phyloP scores from a whole-genome alignment of 2,329 filamentous ascomycete species.

The Ceratocystis cubensis region DNA sequence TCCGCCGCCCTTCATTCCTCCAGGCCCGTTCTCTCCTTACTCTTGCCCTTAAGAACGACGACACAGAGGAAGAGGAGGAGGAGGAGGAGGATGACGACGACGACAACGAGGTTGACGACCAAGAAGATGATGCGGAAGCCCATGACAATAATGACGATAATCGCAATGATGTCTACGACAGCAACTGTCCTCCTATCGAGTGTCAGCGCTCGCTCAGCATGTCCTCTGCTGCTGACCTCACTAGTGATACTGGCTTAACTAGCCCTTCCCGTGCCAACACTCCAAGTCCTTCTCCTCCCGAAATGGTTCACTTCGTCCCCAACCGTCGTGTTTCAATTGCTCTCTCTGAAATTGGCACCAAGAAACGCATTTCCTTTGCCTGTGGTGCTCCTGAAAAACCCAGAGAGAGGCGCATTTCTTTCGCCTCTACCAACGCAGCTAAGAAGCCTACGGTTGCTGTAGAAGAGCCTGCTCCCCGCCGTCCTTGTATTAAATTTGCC shows the following conservation, averaged over 20 bases:
- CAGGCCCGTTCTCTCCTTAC: slow-evolving; percentile 59
- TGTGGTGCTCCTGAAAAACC: slow-evolving; percentile 13
- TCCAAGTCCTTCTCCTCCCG: slow-evolving; percentile 71
- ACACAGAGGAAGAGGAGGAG: slow-evolving; percentile 46
- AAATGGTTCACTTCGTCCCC: slow-evolving; percentile 34
- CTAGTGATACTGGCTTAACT: slow-evolving; percentile 85
- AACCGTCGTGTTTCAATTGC: slow-evolving; percentile 21
- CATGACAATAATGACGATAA: slow-evolving; percentile 44
- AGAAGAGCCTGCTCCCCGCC: slow-evolving; percentile 30
- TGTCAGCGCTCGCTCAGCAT: slow-evolving; percentile 39
- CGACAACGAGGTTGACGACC: slow-evolving; percentile 45
- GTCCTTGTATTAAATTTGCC: slow-evolving; percentile 62
- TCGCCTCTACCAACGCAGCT: background rate
- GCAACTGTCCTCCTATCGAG: slow-evolving; percentile 45
- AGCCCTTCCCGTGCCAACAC: slow-evolving; percentile 80
- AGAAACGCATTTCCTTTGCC: slow-evolving; percentile 22
- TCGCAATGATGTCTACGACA: slow-evolving; percentile 43
- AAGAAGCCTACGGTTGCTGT: slow-evolving; percentile 12
- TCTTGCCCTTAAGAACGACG: slow-evolving; percentile 59
- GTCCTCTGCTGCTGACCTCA: slow-evolving; percentile 77
- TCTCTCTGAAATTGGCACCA: slow-evolving; percentile 15
- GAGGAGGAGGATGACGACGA: slow-evolving; percentile 38
- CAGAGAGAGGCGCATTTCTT: slow-evolving; percentile 10
- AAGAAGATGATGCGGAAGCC: slow-evolving; percentile 34
- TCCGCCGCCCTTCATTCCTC: slow-evolving; percentile 19